Conservation (phyloP, 192 early-diverging fungal species). For the Backusella mclennaniae region DNA sequence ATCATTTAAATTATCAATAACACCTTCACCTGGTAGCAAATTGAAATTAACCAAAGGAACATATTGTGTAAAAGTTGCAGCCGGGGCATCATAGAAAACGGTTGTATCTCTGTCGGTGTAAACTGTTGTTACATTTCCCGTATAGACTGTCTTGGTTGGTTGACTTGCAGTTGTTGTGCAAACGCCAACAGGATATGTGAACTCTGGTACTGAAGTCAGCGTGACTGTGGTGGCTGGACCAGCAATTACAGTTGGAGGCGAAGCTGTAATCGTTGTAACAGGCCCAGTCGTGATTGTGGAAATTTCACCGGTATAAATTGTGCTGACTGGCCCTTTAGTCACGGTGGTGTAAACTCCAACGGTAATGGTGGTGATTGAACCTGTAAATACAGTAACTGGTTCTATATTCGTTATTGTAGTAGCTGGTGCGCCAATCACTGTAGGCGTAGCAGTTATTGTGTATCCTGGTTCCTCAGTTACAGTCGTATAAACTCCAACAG, state of each 20-base stretch:
- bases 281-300: background rate
- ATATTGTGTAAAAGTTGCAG: background rate
- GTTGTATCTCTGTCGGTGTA: background rate
- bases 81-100: background rate
- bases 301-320: background rate
- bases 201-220: background rate
- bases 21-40: background rate
- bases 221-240: background rate
- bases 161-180: background rate
- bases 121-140: background rate
- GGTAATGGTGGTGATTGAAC: background rate
- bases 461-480: background rate
- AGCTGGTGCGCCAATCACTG: background rate
- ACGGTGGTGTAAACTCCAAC: background rate
- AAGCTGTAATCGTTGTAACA: background rate
- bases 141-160: background rate
- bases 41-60: background rate
- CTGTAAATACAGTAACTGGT: background rate
- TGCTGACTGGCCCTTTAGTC: background rate
- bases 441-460: background rate
- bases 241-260: background rate
- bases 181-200: background rate
- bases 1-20: background rate
- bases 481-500: background rate
- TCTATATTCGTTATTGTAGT: background rate